Evolutionary conservation across 2,329 filamentous ascomycete species (phyloP).

Genomic region (Zymoseptoria ardabiliae): DNA sequence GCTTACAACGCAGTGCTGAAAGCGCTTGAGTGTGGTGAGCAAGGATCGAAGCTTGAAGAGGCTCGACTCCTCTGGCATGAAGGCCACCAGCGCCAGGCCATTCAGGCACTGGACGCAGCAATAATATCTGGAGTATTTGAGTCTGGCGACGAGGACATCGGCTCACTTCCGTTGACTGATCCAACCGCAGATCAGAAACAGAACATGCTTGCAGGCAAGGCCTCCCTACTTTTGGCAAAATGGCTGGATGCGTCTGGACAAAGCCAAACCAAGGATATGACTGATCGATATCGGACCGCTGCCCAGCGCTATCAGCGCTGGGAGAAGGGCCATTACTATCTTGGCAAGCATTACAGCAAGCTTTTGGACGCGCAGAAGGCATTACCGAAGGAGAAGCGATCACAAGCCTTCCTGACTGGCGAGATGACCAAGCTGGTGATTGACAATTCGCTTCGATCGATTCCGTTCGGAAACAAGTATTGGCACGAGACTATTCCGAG

Average conservation of each 20-base stretch:
- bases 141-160: constrained; percentile 9
- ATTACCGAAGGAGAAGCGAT: constrained; percentile 66
- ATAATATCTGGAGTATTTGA: constrained; percentile 73
- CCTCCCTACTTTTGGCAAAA: constrained; percentile 83
- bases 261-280: constrained; percentile 72
- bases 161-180: constrained; percentile 3
- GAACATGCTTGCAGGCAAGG: constrained; percentile 63
- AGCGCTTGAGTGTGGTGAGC: constrained; percentile 75
- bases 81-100: constrained; percentile 87
- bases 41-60: constrained; percentile 87
- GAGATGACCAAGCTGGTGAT: constrained; percentile 83
- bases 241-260: constrained; percentile 96
- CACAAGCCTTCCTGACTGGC: constrained; percentile 54
- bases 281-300: constrained; percentile 75
- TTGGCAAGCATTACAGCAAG: constrained; percentile 96
- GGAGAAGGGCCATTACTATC: constrained; percentile 97
- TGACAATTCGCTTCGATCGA: constrained; percentile 83
- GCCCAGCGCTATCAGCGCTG: constrained; percentile 63
- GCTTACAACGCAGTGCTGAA: constrained; percentile 92
- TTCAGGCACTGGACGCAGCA: constrained; percentile 79
- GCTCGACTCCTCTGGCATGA: constrained; percentile 89
- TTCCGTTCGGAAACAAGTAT: constrained; percentile 87
- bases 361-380: constrained; percentile 81
- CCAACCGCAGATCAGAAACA: constrained; percentile 35
- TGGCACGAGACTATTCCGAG: constrained; percentile 91